Conservation (phyloP, 2,329 filamentous ascomycete species). For the Fusarium decemcellulare region DNA sequence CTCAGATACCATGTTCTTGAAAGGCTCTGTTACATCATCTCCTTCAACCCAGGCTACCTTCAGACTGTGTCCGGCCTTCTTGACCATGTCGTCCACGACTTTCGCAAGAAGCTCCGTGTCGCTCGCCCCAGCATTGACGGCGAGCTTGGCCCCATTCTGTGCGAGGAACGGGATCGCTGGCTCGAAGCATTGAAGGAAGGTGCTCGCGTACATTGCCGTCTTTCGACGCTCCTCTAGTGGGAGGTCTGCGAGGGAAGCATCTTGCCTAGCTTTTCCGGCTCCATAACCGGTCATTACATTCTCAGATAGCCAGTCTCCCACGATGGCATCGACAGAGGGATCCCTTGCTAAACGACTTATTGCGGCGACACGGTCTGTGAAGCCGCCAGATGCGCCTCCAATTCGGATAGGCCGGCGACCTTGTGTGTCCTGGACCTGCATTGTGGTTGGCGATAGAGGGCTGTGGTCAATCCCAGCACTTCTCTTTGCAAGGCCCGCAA, state of each 20-base stretch:
- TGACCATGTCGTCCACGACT: slow-evolving; percentile 40
- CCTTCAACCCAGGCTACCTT: slow-evolving; percentile 54
- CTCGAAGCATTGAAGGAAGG: slow-evolving; percentile 49
- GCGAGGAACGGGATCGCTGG: slow-evolving; percentile 50
- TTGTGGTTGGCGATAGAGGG: not conserved
- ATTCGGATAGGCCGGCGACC: slow-evolving; percentile 45
- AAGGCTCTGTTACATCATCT: slow-evolving; percentile 51
- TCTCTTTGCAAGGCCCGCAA: not conserved
- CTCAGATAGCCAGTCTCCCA: slow-evolving; percentile 52
- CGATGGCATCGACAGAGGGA: slow-evolving; percentile 38
- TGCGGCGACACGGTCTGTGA: slow-evolving; percentile 50
- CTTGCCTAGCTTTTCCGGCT: slow-evolving; percentile 45
- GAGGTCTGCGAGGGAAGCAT: slow-evolving; percentile 27
- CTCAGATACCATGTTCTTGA: slow-evolving; percentile 37
- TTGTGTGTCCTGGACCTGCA: slow-evolving; percentile 4
- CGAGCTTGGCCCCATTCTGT: slow-evolving; percentile 50
- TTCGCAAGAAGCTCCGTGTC: slow-evolving; percentile 46
- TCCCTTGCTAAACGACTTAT: slow-evolving; percentile 42
- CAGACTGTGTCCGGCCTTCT: slow-evolving; percentile 48
- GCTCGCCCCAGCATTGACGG: slow-evolving; percentile 54
- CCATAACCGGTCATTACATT: slow-evolving; percentile 49
- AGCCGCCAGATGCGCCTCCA: slow-evolving; percentile 49
- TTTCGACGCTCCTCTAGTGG: slow-evolving; percentile 41
- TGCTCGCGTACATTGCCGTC: slow-evolving; percentile 57
- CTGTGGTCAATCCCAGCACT: too few relatives aligned